Conservation (phyloP, 371 early-diverging fungal species). For the Catenaria anguillulae region DNA sequence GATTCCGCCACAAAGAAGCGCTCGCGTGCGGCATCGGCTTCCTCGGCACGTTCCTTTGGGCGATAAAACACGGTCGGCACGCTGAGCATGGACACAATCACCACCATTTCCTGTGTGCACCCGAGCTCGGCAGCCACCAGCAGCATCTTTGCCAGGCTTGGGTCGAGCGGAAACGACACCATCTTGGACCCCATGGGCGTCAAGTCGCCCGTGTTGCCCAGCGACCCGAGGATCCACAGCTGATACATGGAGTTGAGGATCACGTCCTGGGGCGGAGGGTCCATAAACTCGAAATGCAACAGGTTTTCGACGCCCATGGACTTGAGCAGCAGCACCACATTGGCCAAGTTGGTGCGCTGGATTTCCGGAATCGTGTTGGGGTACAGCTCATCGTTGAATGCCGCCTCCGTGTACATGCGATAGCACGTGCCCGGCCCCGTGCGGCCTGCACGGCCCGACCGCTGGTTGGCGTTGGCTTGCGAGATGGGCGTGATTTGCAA, state of each 20-base stretch:
- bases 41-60: conserved; percentile 86
- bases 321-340: conserved; percentile 82
- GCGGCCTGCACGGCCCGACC: conserved; percentile 98
- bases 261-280: conserved; percentile 86
- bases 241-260: conserved; percentile 94
- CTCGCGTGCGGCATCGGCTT: conserved; percentile 81
- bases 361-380: conserved; percentile 92
- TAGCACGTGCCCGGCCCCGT: conserved; percentile 89
- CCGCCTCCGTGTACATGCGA: conserved; percentile 89
- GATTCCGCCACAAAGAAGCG: conserved; percentile 88
- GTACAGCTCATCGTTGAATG: conserved; percentile 78
- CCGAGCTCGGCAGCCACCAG: conserved; percentile 67
- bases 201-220: conserved; percentile 76
- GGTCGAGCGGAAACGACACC: conserved; percentile 92
- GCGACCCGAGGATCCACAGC: conserved; percentile 84
- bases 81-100: conserved; percentile 95
- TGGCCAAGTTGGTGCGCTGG: conserved; percentile 82
- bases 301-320: conserved; percentile 81
- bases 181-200: conserved; percentile 78
- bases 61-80: conserved; percentile 90
- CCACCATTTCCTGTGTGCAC: conserved; percentile 86
- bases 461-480: conserved; percentile 95
- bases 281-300: conserved; percentile 94
- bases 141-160: conserved; percentile 84
- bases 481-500: conserved; percentile 87